Evolutionary conservation across 352 stramenopile species (phyloP).

Genomic region (Pythium scleroteichum): DNA sequence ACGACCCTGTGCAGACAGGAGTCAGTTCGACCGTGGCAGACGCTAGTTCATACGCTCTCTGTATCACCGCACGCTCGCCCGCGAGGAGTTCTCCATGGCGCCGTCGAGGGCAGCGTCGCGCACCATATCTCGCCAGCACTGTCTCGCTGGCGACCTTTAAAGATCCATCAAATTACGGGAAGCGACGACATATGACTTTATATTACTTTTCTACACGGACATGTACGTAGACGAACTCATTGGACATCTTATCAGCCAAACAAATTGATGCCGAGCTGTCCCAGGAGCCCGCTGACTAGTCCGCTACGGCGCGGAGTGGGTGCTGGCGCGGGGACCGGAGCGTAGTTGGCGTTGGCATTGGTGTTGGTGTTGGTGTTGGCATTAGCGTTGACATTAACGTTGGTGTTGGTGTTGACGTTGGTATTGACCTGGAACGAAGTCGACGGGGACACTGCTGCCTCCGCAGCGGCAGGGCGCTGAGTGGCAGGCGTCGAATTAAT

Average conservation of each 20-base stretch:
- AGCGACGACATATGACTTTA: not conserved
- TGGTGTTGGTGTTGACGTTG: not conserved
- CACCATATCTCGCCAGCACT: not conserved
- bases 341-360: slow-evolving; percentile 6
- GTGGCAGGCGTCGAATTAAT: not conserved
- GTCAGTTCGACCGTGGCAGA: not conserved
- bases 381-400: slow-evolving; percentile 4
- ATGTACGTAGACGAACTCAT: not conserved
- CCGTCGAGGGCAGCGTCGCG: not conserved
- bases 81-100: not conserved
- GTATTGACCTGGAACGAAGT: not conserved
- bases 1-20: slow-evolving; percentile 11
- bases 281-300: slow-evolving; percentile 6
- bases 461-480: not conserved
- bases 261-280: slow-evolving; percentile 1
- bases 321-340: not conserved
- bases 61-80: slow-evolving; percentile 3
- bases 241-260: not conserved
- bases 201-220: slow-evolving; percentile 11
- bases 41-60: not conserved
- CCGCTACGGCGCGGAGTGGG: not conserved
- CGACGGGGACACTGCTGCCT: not conserved
- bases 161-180: not conserved
- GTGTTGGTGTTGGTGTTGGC: not conserved
- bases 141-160: not conserved